Percentiles rank a stretch among this genome's conserved stretches.
phyloP scores from a whole-genome alignment of 352 stramenopile genomes.

The Pythium phragmiticola region DNA sequence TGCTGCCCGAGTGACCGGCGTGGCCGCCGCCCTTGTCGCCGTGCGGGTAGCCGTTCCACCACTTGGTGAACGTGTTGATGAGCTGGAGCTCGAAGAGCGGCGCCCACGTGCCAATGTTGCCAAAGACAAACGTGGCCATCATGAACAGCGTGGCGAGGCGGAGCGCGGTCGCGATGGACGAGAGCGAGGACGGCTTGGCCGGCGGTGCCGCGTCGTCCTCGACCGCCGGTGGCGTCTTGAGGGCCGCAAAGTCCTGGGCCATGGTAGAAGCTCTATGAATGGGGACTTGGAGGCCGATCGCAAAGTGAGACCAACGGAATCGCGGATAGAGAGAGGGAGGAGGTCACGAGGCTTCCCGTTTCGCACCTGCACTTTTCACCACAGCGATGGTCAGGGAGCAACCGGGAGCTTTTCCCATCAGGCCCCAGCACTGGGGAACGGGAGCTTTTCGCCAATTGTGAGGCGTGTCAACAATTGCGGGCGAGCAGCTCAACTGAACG shows the following conservation, averaged over 20 bases:
- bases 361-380: too few relatives aligned
- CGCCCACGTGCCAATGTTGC: slow-evolving; percentile 58
- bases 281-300: neutral
- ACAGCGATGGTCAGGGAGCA: too few relatives aligned
- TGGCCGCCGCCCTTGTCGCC: slow-evolving; percentile 19
- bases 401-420: too few relatives aligned
- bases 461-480: too few relatives aligned
- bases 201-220: neutral
- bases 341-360: too few relatives aligned
- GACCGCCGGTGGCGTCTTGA: slow-evolving; percentile 13
- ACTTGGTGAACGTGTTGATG: slow-evolving; percentile 49
- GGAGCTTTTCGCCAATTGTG: too few relatives aligned
- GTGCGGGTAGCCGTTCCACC: slow-evolving; percentile 61
- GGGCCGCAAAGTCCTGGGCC: slow-evolving; percentile 8
- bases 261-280: neutral
- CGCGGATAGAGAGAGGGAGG: too few relatives aligned
- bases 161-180: slow-evolving; percentile 27
- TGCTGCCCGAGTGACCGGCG: slow-evolving; percentile 36
- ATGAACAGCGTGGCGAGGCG: slow-evolving; percentile 25
- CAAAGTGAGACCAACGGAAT: slow-evolving; percentile 1
- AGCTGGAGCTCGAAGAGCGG: slow-evolving; percentile 53
- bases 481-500: too few relatives aligned
- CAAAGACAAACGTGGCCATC: slow-evolving; percentile 47
- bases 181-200: neutral
- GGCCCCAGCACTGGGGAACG: too few relatives aligned